These are phyloP conservation scores for Paramecium biaurelia DNA, from an alignment of 73 alveolate genomes.

Conservation along the genomic window DNA sequence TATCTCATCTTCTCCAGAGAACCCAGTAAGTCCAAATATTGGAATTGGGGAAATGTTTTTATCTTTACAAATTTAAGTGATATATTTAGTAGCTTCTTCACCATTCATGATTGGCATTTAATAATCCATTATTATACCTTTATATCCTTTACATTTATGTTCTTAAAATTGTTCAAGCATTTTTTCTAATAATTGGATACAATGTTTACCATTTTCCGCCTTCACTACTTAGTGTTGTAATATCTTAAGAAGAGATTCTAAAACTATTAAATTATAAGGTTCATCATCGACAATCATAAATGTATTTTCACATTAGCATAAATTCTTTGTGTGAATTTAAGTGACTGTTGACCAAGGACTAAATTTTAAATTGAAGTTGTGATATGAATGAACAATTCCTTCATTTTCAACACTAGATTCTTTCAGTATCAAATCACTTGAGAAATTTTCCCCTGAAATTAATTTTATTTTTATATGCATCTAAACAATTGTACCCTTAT, in stretches of 20 bases:
- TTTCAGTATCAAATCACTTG: background rate
- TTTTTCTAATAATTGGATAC: background rate
- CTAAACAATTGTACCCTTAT: background rate
- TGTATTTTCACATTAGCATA: background rate
- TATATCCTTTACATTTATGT: slow-evolving; percentile 27
- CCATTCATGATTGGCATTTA: slow-evolving; percentile 47
- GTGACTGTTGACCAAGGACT: background rate
- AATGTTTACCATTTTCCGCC: slow-evolving; percentile 18
- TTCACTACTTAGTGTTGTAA: background rate
- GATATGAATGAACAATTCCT: background rate
- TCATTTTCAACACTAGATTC: background rate
- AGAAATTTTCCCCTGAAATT: background rate
- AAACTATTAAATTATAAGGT: slow-evolving; percentile 26
- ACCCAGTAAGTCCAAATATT: slow-evolving; percentile 31
- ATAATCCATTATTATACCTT: slow-evolving; percentile 43
- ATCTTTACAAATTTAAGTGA: background rate
- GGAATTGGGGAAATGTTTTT: background rate
- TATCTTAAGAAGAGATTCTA: background rate
- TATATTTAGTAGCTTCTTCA: background rate
- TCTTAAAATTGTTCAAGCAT: background rate
- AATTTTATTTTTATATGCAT: background rate
- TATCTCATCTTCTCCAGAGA: slow-evolving; percentile 32
- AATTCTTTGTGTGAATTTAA: background rate
- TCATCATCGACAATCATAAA: slow-evolving; percentile 37
- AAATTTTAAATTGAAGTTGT: background rate